These are phyloP conservation scores for Umbilicaria muhlenbergii DNA, from an alignment of 495 filamentous ascomycete genomes.

Conservation along the genomic window DNA sequence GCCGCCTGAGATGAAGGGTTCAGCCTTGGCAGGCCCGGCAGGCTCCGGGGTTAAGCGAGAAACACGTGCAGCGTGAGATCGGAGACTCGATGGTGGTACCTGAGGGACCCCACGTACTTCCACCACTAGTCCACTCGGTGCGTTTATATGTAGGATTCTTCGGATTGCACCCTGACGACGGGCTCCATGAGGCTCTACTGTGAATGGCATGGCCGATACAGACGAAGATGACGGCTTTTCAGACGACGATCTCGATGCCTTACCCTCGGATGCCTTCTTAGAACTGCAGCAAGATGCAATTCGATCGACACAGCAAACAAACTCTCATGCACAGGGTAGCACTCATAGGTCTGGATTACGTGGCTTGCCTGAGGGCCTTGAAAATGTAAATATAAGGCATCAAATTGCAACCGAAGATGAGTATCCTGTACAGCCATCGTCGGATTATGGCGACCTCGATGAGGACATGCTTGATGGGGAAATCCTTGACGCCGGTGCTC, in stretches of 20 bases:
- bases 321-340: conserved; percentile 1
- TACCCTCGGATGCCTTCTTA: conserved; percentile 34
- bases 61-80: too few relatives aligned
- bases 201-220: conserved; percentile 38
- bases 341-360: neutral
- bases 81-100: too few relatives aligned
- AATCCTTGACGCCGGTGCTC: conserved; percentile 28
- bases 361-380: too few relatives aligned
- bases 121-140: too few relatives aligned
- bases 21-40: too few relatives aligned
- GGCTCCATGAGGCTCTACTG: conserved; percentile 9
- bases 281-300: conserved; percentile 41
- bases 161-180: neutral
- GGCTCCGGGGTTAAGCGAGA: too few relatives aligned
- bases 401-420: neutral
- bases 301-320: conserved; percentile 30
- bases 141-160: too few relatives aligned
- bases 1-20: too few relatives aligned
- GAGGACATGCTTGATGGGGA: conserved; percentile 39
- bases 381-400: too few relatives aligned
- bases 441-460: conserved; percentile 37
- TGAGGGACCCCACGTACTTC: too few relatives aligned
- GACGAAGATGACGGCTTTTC: conserved; percentile 49
- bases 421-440: conserved; percentile 6
- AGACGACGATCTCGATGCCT: conserved; percentile 44